phyloP scores from a whole-genome alignment of 1,284 basidiomycete genomes.

The Ustilago bromivora region DNA sequence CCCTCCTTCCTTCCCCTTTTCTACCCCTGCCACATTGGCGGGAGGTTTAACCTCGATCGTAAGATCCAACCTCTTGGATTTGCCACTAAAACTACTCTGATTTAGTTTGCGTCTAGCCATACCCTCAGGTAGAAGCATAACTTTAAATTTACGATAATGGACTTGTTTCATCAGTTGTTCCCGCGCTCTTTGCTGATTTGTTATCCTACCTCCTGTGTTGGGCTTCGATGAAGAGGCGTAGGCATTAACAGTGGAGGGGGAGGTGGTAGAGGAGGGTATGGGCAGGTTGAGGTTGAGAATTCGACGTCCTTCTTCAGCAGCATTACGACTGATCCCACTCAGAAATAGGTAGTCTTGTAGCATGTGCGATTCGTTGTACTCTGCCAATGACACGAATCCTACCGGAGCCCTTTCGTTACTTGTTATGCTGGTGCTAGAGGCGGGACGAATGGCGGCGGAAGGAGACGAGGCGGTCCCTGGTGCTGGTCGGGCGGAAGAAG shows the following conservation, averaged over 20 bases:
- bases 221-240: no score
- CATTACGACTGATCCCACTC: constrained; percentile 20
- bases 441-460: not conserved
- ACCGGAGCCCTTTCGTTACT: not conserved
- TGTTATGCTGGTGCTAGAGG: not conserved
- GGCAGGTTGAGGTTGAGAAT: constrained; percentile 35
- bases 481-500: not conserved
- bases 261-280: not conserved
- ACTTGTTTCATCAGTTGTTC: constrained; percentile 44
- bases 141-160: constrained; percentile 27
- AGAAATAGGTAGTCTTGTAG: constrained; percentile 45
- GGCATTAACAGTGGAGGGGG: not conserved
- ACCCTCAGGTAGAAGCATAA: constrained; percentile 45
- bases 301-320: constrained; percentile 21
- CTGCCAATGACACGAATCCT: constrained; percentile 21
- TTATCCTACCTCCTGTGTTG: constrained; percentile 7
- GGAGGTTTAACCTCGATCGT: constrained; percentile 18
- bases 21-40: not conserved
- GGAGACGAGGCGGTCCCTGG: not conserved
- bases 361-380: constrained; percentile 31
- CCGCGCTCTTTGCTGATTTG: constrained; percentile 30
- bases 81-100: constrained; percentile 13
- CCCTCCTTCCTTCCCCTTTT: not conserved
- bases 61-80: constrained; percentile 15
- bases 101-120: constrained; percentile 33